Evolutionary conservation across 2,329 filamentous ascomycete genomes (phyloP).

Genomic region (Emmonsiellopsis sp.): DNA sequence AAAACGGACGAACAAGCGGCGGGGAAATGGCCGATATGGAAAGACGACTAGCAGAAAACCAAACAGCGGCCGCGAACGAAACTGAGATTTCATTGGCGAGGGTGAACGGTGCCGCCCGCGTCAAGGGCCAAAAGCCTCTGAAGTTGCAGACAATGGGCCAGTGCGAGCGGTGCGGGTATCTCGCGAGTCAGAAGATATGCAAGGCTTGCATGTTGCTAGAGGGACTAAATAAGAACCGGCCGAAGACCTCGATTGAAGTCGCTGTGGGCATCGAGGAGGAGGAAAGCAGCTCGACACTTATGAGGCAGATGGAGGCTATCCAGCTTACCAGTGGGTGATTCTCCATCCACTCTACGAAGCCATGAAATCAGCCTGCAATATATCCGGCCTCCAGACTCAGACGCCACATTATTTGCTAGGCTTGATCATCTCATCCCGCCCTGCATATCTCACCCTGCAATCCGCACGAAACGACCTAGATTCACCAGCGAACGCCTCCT

Average conservation of each 20-base stretch:
- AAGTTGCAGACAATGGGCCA: conserved; percentile 52
- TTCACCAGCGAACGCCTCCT: no score
- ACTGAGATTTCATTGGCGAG: conserved; percentile 46
- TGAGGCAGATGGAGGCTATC: conserved; percentile 41
- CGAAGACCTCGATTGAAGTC: conserved; percentile 36
- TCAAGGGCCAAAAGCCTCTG: conserved; percentile 48
- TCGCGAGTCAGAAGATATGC: conserved; percentile 88
- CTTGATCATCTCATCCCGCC: no score
- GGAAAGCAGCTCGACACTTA: conserved; percentile 42
- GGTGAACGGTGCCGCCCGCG: conserved; percentile 14
- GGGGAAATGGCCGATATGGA: conserved; percentile 80
- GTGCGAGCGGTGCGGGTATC: conserved; percentile 83
- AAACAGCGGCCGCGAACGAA: conserved; percentile 52
- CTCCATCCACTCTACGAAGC: background rate
- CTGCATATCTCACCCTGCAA: no score
- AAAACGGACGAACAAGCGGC: conserved; percentile 56
- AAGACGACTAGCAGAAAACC: conserved; percentile 56
- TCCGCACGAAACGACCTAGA: no score
- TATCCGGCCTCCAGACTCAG: no score
- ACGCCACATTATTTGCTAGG: no score
- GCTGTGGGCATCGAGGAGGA: conserved; percentile 37
- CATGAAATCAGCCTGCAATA: no score
- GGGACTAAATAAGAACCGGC: conserved; percentile 67
- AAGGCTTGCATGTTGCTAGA: conserved; percentile 89
- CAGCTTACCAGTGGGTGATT: conserved; percentile 15